A percentile compares a stretch with the other conserved stretches of the same genome.
Conservation (phyloP, 2,329 filamentous ascomycete species). For the Incumbomyces lentus region DNA sequence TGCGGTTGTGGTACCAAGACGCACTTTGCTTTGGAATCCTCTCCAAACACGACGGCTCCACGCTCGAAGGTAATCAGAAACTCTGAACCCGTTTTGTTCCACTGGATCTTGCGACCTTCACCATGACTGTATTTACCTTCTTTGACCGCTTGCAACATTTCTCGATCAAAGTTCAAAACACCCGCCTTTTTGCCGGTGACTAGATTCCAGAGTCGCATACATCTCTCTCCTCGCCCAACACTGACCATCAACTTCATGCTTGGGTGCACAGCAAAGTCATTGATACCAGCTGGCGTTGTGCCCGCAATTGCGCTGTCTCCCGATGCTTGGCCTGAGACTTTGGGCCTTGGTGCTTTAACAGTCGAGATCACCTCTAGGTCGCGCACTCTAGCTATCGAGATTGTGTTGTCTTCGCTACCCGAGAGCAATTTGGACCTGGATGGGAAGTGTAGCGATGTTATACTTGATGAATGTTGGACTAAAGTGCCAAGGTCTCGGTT, state of each 20-base stretch:
- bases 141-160: slow-evolving; percentile 62
- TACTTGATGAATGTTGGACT: slow-evolving; percentile 72
- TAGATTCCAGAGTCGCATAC: slow-evolving; percentile 91
- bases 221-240: slow-evolving; percentile 78
- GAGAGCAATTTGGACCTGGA: slow-evolving; percentile 78
- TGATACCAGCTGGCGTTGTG: slow-evolving; percentile 75
- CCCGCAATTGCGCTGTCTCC: slow-evolving; percentile 81
- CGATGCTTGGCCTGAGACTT: slow-evolving; percentile 66
- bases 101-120: slow-evolving; percentile 72
- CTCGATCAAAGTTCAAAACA: slow-evolving; percentile 71
- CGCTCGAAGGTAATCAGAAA: slow-evolving; percentile 85
- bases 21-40: slow-evolving; percentile 69
- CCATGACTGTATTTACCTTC: slow-evolving; percentile 68
- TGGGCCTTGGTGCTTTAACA: slow-evolving; percentile 81
- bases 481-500: slow-evolving; percentile 83
- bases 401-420: slow-evolving; percentile 81
- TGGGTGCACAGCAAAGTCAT: slow-evolving; percentile 90
- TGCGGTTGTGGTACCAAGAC: slow-evolving; percentile 55
- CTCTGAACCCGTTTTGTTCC: slow-evolving; percentile 67
- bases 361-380: slow-evolving; percentile 83
- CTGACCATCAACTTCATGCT: slow-evolving; percentile 95
- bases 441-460: slow-evolving; percentile 73
- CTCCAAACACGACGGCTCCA: slow-evolving; percentile 69
- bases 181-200: slow-evolving; percentile 94
- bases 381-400: slow-evolving; percentile 74